Evolutionary conservation across 2,329 filamentous ascomycete genomes (phyloP).

Genomic region (Xylariaceae sp.): DNA sequence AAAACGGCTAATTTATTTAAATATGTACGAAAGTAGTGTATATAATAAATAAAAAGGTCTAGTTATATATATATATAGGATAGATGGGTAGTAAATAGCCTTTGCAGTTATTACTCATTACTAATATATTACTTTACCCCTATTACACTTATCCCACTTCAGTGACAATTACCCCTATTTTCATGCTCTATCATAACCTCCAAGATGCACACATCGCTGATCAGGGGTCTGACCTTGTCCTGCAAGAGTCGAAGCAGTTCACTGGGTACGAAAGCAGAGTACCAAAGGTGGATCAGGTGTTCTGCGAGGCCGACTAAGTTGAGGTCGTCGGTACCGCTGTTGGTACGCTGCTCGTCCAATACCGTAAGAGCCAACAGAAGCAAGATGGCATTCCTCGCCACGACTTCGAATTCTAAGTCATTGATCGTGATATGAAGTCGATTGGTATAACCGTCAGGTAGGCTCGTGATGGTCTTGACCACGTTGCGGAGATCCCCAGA

Average conservation of each 20-base stretch:
- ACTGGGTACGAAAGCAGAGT: conserved; percentile 7
- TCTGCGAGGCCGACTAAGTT: neutral
- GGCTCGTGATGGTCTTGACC: too few species aligned
- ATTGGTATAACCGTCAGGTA: neutral
- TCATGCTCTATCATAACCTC: too few species aligned
- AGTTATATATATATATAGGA: too few species aligned
- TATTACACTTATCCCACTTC: too few species aligned
- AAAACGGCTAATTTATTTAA: too few species aligned
- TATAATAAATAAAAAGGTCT: too few species aligned
- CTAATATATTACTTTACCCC: too few species aligned
- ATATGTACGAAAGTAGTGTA: too few species aligned
- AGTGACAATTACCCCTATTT: too few species aligned
- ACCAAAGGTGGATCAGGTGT: conserved; percentile 11
- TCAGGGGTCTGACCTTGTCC: conserved; percentile 6
- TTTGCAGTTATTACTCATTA: too few species aligned
- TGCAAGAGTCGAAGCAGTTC: conserved; percentile 2
- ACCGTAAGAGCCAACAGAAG: conserved; percentile 33
- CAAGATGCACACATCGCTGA: conserved; percentile 1
- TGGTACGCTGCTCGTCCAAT: conserved; percentile 33
- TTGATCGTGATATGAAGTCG: conserved; percentile 33
- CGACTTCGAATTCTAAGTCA: conserved; percentile 36
- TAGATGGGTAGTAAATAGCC: too few species aligned
- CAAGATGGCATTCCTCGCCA: conserved; percentile 37
- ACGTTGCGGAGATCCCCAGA: too few species aligned
- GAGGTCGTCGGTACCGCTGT: conserved; percentile 20